A percentile compares a stretch with the other conserved stretches of the same genome.
Conservation (phyloP, 2,329 filamentous ascomycete genomes). For the Xylariaceae sp. region DNA sequence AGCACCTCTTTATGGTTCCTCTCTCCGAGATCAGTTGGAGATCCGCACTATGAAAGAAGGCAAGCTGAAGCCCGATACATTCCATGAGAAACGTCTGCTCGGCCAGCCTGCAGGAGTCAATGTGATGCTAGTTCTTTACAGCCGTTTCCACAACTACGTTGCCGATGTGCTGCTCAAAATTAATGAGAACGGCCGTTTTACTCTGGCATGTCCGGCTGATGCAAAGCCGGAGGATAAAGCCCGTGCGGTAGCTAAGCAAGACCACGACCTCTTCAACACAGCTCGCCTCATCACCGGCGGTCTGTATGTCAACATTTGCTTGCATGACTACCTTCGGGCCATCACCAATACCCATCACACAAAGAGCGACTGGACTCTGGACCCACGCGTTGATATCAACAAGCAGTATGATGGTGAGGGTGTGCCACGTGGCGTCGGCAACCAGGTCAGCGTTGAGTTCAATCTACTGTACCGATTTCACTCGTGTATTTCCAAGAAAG, state of each 20-base stretch:
- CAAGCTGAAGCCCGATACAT: slow-evolving; percentile 74
- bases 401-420: slow-evolving; percentile 52
- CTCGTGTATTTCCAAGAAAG: slow-evolving; percentile 62
- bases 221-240: slow-evolving; percentile 39
- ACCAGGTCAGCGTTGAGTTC: slow-evolving; percentile 72
- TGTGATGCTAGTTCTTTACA: slow-evolving; percentile 71
- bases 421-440: slow-evolving; percentile 63
- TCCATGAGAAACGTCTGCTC: slow-evolving; percentile 68
- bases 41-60: slow-evolving; percentile 70
- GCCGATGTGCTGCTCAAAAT: slow-evolving; percentile 67
- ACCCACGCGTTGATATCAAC: slow-evolving; percentile 65
- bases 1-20: slow-evolving; percentile 73
- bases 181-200: slow-evolving; percentile 70
- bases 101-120: slow-evolving; percentile 73
- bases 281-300: slow-evolving; percentile 59
- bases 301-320: slow-evolving; percentile 61
- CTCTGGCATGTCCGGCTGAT: slow-evolving; percentile 44
- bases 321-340: slow-evolving; percentile 66
- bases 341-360: slow-evolving; percentile 66
- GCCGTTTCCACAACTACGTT: slow-evolving; percentile 72
- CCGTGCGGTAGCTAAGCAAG: slow-evolving; percentile 48
- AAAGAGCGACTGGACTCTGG: slow-evolving; percentile 65
- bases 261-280: slow-evolving; percentile 62
- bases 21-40: slow-evolving; percentile 64
- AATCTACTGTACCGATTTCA: slow-evolving; percentile 73